phyloP scores from a whole-genome alignment of 2,329 filamentous ascomycete genomes.

The Nothophoma quercina region DNA sequence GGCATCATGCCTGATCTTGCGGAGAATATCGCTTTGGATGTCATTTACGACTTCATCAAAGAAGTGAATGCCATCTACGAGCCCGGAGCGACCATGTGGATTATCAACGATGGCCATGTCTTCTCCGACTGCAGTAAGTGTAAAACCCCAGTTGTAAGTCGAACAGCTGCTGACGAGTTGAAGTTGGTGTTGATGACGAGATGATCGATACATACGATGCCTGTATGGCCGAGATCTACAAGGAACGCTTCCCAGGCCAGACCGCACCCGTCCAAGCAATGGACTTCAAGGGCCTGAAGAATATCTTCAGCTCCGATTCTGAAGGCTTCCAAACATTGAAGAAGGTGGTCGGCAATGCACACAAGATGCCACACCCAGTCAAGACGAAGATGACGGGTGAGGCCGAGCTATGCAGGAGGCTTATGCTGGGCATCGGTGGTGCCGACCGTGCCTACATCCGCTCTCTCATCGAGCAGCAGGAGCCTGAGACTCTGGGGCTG shows the following conservation, averaged over 20 bases:
- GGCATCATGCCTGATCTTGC: constrained; percentile 55
- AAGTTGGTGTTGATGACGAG: constrained; percentile 54
- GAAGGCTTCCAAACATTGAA: constrained; percentile 33
- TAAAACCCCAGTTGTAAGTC: neutral
- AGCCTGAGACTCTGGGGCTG: constrained; percentile 39
- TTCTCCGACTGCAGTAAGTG: constrained; percentile 52
- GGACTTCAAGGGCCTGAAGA: constrained; percentile 39
- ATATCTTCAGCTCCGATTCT: constrained; percentile 38
- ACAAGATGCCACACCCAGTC: constrained; percentile 39
- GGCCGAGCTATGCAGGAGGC: constrained; percentile 41
- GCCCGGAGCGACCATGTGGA: constrained; percentile 52
- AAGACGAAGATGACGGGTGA: constrained; percentile 38
- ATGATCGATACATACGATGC: constrained; percentile 52
- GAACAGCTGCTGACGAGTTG: constrained; percentile 10
- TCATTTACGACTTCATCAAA: constrained; percentile 52
- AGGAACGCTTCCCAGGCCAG: constrained; percentile 30
- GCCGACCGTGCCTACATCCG: constrained; percentile 37
- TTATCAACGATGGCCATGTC: constrained; percentile 56
- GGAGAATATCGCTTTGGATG: constrained; percentile 53
- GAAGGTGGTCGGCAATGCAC: constrained; percentile 26
- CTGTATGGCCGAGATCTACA: constrained; percentile 50
- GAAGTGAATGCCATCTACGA: constrained; percentile 51
- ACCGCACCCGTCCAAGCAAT: constrained; percentile 32
- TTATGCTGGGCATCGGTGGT: constrained; percentile 38
- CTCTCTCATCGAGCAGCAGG: constrained; percentile 37